Evolutionary conservation across 495 filamentous ascomycete species (phyloP), one percentile per base, ranked within the genome.

Genomic region (Opeltia flavorubescens): DNA sequence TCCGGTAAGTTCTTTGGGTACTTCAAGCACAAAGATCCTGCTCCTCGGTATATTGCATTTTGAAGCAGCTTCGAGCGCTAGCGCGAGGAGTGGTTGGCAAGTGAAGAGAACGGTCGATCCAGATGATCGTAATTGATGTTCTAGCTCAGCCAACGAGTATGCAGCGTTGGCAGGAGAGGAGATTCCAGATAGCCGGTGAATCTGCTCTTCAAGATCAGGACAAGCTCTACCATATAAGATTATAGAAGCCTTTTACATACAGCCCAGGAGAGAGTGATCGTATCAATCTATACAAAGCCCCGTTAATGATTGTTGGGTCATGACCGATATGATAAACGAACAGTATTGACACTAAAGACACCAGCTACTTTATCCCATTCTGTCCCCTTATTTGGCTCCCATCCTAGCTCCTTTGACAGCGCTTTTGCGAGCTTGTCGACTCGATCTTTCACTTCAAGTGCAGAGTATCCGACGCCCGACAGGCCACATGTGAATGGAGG

Each of bases 291-390:
- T 21, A 8, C 20, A 20, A 17, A 42, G 25, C 13, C 31, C 47
- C 9, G 45, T 59, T 27, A 59, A 40, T 20, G 13, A n/a, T 27
- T 4, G 17, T 38, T 1, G 11, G 1, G 11, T 8, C 13, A 12
- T 17, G 30, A 29, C 30, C 17, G 21, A 3, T 21, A 30, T 5
- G 3, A 23, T 31, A 20, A 21, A 58, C 75, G 38, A 66, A 89
- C 86, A 21, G 86, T 86, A 53, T 95, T 95, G 45, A 89, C 52
- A 29, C 78, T 80, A 62, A 85, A 94, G 9, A 89, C 63, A 9
- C 72, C 80, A 40, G 87, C 54, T 20, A 87, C 78, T 64, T 91
- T 95, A 54, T 95, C 88, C 81, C 83, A 94, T 56, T 88, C 83
- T 0, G 75, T 75, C 18, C 85, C 86, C 48, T 73, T 54, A 52